phyloP scores from a whole-genome alignment of 805 yeast species.

The Komagataella phaffii region DNA sequence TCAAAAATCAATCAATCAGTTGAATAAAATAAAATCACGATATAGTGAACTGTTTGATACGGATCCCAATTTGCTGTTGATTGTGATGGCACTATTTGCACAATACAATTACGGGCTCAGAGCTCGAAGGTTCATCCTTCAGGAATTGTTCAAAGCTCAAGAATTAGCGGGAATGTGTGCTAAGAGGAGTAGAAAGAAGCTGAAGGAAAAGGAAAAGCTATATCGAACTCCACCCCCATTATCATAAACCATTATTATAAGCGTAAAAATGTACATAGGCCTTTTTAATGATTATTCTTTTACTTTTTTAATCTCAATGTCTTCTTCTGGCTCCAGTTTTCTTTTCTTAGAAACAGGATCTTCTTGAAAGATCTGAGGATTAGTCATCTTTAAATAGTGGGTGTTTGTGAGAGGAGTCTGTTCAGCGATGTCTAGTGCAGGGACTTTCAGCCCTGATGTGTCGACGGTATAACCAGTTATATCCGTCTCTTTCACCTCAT shows the following conservation, averaged over 20 bases:
- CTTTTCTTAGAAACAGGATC: not conserved
- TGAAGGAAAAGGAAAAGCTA: constrained; percentile 4
- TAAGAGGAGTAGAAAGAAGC: constrained; percentile 25
- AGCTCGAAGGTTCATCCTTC: constrained; percentile 43
- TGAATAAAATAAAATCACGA: constrained; percentile 37
- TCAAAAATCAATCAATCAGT: constrained; percentile 15
- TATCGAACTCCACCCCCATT: not conserved
- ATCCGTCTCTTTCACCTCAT: not conserved
- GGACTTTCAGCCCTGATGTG: not conserved
- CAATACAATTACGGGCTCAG: constrained; percentile 47
- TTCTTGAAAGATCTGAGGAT: not conserved
- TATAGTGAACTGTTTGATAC: constrained; percentile 41
- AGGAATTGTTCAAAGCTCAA: constrained; percentile 47
- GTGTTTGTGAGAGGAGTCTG: not conserved
- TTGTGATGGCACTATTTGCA: constrained; percentile 36
- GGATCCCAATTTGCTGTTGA: constrained; percentile 36
- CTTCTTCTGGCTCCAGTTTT: not conserved
- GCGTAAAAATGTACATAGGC: not conserved
- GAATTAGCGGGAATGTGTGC: constrained; percentile 38
- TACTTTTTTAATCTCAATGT: not conserved
- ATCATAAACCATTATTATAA: not conserved
- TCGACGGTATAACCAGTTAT: not conserved
- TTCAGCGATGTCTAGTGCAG: not conserved
- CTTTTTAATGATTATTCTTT: not conserved
- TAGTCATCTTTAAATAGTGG: not conserved